Evolutionary conservation across 768 basidiomycete species (phyloP).

Genomic region (Russula abietina): DNA sequence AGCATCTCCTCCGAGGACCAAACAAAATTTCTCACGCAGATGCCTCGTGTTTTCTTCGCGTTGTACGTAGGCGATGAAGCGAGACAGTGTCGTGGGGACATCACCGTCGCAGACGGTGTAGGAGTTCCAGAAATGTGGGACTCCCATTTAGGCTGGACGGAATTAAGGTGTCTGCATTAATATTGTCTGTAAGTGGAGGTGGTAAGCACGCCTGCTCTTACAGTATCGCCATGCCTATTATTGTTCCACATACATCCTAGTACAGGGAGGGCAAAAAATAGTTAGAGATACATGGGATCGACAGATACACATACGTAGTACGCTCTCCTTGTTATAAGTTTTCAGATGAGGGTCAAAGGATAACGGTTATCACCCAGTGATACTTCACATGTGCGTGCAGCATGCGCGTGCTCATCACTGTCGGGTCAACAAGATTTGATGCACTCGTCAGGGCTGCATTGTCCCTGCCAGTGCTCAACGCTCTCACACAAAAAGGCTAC

Average conservation of each 20-base stretch:
- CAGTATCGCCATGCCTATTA: conserved; percentile 99
- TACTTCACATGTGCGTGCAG: neutral
- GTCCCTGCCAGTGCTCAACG: conserved; percentile 50
- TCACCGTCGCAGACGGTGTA: conserved; percentile 37
- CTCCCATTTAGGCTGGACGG: conserved; percentile 50
- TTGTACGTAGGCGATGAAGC: conserved; percentile 84
- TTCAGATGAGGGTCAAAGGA: neutral
- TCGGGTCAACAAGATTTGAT: conserved; percentile 88
- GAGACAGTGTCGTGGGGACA: conserved; percentile 67
- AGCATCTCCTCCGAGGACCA: conserved; percentile 50
- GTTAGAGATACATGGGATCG: conserved; percentile 16
- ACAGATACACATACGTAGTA: conserved; percentile 50
- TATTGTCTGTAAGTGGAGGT: too few relatives aligned
- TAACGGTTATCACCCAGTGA: neutral
- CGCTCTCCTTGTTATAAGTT: conserved; percentile 31
- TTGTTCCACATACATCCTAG: conserved; percentile 90
- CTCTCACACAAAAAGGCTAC: conserved; percentile 52
- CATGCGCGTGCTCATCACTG: conserved; percentile 64
- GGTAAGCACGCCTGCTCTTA: too few relatives aligned
- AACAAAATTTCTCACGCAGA: conserved; percentile 54
- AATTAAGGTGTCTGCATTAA: too few relatives aligned
- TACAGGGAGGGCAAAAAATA: conserved; percentile 23
- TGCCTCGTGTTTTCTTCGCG: conserved; percentile 67
- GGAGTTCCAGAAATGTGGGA: conserved; percentile 66
- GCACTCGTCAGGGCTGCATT: conserved; percentile 57